A percentile compares a stretch with the other conserved stretches of the same genome.
phyloP scores from a whole-genome alignment of 2,329 filamentous ascomycete species.

The Colletotrichum cordylinicola region DNA sequence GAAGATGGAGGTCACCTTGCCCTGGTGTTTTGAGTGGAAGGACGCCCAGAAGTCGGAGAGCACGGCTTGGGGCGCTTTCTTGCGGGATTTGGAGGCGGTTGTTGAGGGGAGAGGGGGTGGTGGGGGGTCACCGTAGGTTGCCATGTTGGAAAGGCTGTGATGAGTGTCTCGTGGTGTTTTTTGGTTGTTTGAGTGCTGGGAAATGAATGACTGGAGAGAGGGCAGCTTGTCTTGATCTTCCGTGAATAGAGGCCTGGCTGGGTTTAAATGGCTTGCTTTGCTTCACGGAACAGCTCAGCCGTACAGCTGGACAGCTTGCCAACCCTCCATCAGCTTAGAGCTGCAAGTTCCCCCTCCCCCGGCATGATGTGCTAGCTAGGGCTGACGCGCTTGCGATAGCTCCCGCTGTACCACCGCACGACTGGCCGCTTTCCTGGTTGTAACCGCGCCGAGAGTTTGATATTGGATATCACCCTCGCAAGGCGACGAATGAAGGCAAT shows the following conservation, averaged over 20 bases:
- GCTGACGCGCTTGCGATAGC: constrained; percentile 4
- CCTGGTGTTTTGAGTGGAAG: constrained; percentile 45
- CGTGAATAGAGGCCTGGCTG: not conserved
- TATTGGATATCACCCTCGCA: not conserved
- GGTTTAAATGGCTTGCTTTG: not conserved
- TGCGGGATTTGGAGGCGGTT: not conserved
- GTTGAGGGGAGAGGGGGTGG: not conserved
- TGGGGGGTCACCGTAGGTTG: constrained; percentile 7
- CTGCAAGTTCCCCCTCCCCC: not conserved
- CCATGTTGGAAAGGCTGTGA: not conserved
- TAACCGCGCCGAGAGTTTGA: not conserved
- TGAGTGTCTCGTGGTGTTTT: not conserved
- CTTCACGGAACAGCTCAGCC: not conserved
- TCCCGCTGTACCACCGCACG: not conserved
- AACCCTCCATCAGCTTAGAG: not conserved
- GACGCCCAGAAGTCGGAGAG: constrained; percentile 47
- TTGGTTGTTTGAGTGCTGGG: not conserved
- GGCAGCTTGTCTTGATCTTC: too few species aligned
- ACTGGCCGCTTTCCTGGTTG: not conserved
- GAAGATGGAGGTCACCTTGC: constrained; percentile 51
- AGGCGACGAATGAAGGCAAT: not conserved
- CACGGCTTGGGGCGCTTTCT: constrained; percentile 42
- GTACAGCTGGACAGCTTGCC: not conserved
- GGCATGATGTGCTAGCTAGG: not conserved
- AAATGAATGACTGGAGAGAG: not conserved